Evolutionary conservation across 345 rosid genomes (phyloP).

Genomic region (Angophora floribunda): DNA sequence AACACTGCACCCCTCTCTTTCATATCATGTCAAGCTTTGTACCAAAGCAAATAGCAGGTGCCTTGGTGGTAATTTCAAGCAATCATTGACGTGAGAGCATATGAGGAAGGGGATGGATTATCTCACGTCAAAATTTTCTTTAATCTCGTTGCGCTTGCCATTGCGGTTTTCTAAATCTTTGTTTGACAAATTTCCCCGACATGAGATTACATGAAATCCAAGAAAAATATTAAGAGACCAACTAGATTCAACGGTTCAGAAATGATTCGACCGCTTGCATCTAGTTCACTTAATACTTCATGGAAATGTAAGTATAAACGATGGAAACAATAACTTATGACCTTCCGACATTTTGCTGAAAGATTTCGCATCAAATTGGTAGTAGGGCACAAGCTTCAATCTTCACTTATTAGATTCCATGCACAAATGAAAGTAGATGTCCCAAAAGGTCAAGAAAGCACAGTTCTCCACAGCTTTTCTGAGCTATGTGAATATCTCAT

Average conservation of each 20-base stretch:
- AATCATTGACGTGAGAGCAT: neutral
- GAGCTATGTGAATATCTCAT: neutral
- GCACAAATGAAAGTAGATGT: neutral
- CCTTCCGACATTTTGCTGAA: neutral
- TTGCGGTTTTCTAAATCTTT: neutral
- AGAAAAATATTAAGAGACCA: neutral
- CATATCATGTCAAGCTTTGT: neutral
- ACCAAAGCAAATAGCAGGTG: neutral
- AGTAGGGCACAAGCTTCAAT: neutral
- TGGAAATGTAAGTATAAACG: neutral
- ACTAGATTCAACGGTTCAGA: neutral
- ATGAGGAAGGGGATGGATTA: neutral
- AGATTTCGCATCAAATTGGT: neutral
- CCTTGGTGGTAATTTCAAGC: neutral
- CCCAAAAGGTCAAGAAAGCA: neutral
- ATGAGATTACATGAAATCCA: neutral
- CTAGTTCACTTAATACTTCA: neutral
- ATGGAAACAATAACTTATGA: neutral
- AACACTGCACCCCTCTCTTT: neutral
- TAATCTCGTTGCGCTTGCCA: neutral
- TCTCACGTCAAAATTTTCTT: neutral
- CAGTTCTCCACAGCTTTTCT: neutral
- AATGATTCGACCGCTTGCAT: neutral
- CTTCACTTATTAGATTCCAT: neutral
- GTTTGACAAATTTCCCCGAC: neutral